These are phyloP conservation scores for Intubia oerlemansii DNA, from an alignment of 2,329 filamentous ascomycete species.

Conservation along the genomic window DNA sequence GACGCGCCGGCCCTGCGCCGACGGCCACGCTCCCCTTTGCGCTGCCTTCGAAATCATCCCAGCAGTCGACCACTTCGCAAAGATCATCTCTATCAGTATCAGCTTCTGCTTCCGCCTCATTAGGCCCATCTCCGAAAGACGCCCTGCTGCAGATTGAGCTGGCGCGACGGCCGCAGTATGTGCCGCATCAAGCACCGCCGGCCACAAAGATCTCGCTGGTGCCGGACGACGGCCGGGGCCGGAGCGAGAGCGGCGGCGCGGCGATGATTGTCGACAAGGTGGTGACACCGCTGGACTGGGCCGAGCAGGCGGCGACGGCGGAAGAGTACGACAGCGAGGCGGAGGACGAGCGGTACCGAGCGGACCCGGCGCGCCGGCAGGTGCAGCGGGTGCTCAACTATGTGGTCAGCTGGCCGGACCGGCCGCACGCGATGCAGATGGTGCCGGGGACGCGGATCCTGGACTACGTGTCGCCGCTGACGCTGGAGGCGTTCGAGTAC, in stretches of 20 bases:
- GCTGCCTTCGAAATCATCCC: too few species aligned
- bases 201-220: constrained; percentile 25
- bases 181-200: too few species aligned
- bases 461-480: constrained; percentile 35
- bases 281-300: constrained; percentile 17
- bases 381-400: constrained; percentile 25
- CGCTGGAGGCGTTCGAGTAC: constrained; percentile 35
- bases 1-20: too few species aligned
- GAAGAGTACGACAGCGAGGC: constrained; percentile 2
- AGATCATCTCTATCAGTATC: too few species aligned
- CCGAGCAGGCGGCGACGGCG: background rate
- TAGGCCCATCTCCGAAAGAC: too few species aligned
- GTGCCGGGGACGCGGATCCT: constrained; percentile 25
- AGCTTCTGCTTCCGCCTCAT: too few species aligned
- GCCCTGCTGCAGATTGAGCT: too few species aligned
- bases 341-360: constrained; percentile 1
- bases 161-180: too few species aligned
- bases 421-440: constrained; percentile 22
- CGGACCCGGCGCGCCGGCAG: background rate
- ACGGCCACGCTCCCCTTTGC: too few species aligned
- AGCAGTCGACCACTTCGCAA: too few species aligned
- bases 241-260: constrained; percentile 20
- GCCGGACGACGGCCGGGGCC: constrained; percentile 28
- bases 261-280: constrained; percentile 36
- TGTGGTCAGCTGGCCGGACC: constrained; percentile 30